Evolutionary conservation across 306 rosid species (phyloP).

Genomic region (Glycine latifolia): DNA sequence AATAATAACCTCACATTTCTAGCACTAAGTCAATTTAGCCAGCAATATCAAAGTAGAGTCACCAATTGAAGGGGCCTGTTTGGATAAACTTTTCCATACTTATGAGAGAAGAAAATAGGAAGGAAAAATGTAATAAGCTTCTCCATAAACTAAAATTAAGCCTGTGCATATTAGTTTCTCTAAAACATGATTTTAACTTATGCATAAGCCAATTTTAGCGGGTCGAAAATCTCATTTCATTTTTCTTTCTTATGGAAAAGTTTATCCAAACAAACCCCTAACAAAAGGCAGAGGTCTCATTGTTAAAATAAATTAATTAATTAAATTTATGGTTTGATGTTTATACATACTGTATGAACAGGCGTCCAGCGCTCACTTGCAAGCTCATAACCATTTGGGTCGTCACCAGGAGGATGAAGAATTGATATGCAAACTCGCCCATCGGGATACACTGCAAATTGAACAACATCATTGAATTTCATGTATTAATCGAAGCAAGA

Average conservation of each 20-base stretch:
- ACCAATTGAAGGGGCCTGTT: background rate
- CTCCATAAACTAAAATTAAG: too few species aligned
- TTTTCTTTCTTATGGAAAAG: too few species aligned
- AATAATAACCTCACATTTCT: constrained; percentile 33
- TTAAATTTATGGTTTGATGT: background rate
- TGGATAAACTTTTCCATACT: too few species aligned
- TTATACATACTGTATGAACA: constrained; percentile 82
- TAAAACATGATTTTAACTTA: too few species aligned
- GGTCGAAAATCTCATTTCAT: too few species aligned
- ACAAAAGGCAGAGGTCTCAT: background rate
- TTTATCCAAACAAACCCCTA: too few species aligned
- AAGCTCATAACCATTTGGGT: constrained; percentile 97
- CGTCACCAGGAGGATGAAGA: constrained; percentile 98
- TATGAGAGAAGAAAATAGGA: too few species aligned
- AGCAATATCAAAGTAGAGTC: constrained; percentile 16
- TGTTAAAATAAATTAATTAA: background rate
- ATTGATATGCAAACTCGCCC: constrained; percentile 98
- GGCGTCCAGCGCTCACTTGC: constrained; percentile 99
- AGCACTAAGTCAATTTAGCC: constrained; percentile 31
- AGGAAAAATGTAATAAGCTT: too few species aligned
- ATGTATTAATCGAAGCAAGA: constrained; percentile 11
- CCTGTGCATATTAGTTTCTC: too few species aligned
- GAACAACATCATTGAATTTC: constrained; percentile 34
- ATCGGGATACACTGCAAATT: constrained; percentile 81
- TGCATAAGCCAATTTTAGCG: too few species aligned